phyloP scores from a whole-genome alignment of 139 green algal species.

The Micractinium conductrix region DNA sequence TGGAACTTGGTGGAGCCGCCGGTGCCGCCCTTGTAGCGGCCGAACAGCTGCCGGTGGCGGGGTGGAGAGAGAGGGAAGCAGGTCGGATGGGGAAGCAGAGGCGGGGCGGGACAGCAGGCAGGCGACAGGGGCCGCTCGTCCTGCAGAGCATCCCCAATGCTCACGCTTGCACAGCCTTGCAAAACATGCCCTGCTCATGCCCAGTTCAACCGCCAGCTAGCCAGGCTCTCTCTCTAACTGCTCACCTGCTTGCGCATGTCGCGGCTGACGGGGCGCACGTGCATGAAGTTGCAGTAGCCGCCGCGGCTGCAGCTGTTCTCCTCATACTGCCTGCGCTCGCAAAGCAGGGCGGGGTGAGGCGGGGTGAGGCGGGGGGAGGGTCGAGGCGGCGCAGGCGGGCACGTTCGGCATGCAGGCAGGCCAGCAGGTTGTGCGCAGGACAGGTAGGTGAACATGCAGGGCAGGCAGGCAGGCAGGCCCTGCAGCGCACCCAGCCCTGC shows the following conservation, averaged over 20 bases:
- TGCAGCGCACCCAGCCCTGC: too few relatives aligned
- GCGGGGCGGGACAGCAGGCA: neutral
- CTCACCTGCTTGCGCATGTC: constrained; percentile 57
- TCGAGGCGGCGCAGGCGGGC: too few relatives aligned
- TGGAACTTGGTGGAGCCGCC: constrained; percentile 46
- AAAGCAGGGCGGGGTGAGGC: too few relatives aligned
- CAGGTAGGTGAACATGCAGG: too few relatives aligned
- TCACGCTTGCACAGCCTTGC: neutral
- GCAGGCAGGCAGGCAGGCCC: too few relatives aligned
- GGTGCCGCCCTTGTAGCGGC: constrained; percentile 74
- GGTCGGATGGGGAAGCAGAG: neutral
- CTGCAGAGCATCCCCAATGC: neutral
- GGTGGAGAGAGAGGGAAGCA: constrained; percentile 5
- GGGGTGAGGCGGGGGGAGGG: too few relatives aligned
- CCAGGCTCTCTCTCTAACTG: neutral
- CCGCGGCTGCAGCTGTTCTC: constrained; percentile 96
- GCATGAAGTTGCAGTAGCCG: constrained; percentile 99
- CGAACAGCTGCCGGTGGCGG: constrained; percentile 73
- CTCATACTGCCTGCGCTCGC: constrained; percentile 97
- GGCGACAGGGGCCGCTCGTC: neutral
- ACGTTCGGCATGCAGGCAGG: too few relatives aligned
- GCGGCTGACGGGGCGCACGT: constrained; percentile 91
- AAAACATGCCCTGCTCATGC: neutral
- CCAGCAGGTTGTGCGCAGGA: too few relatives aligned
- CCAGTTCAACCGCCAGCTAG: neutral